A percentile compares a stretch with the other conserved stretches of the same genome.
These are phyloP conservation scores for Vitis hybrid DNA, from an alignment of 177 flowering plant species.

Conservation along the genomic window DNA sequence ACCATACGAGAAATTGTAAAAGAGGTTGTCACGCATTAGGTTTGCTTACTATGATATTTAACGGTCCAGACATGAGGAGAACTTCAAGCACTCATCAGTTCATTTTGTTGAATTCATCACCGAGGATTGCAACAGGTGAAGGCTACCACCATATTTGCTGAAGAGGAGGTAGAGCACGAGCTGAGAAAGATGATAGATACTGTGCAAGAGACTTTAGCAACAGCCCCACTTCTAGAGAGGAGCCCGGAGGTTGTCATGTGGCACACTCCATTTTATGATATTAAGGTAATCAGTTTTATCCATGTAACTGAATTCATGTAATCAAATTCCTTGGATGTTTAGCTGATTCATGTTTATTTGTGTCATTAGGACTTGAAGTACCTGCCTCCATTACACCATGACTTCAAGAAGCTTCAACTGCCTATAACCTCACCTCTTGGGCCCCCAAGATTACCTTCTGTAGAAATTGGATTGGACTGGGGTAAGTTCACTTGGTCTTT, in stretches of 20 bases:
- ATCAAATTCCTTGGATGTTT: neutral
- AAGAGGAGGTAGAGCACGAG: constrained; percentile 79
- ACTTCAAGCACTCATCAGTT: constrained; percentile 16
- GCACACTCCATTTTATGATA: constrained; percentile 70
- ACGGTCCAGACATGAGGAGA: constrained; percentile 13
- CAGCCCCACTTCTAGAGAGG: constrained; percentile 20
- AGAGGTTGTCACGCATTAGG: constrained; percentile 47
- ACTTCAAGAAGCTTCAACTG: constrained; percentile 47
- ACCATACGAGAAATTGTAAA: constrained; percentile 48
- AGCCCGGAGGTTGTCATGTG: constrained; percentile 41
- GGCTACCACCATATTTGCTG: constrained; percentile 53
- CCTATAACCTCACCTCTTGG: constrained; percentile 41
- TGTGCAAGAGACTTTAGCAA: constrained; percentile 40
- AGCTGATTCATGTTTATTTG: constrained; percentile 8
- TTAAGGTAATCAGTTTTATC: constrained; percentile 38
- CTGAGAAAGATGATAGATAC: constrained; percentile 35
- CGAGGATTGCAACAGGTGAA: constrained; percentile 54
- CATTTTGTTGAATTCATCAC: constrained; percentile 26
- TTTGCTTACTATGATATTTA: constrained; percentile 20
- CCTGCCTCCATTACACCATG: constrained; percentile 51
- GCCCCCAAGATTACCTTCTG: constrained; percentile 37
- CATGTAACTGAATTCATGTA: neutral
- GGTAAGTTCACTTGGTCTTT: constrained; percentile 41
- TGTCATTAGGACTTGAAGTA: constrained; percentile 47
- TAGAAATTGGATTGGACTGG: constrained; percentile 40